Conservation (phyloP, 2,329 filamentous ascomycete species). For the Calonectria montana region DNA sequence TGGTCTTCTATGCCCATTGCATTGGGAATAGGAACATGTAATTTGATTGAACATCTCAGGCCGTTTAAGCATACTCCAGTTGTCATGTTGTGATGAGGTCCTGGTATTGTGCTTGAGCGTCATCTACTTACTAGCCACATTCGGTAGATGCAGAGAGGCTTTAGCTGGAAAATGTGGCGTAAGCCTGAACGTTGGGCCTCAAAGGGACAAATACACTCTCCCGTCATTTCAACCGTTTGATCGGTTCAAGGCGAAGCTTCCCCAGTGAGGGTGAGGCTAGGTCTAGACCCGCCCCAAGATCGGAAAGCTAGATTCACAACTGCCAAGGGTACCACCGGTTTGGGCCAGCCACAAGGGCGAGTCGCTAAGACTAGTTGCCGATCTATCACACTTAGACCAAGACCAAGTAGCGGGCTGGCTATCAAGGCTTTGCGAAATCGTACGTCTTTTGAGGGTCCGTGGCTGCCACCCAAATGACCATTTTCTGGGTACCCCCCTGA, state of each 20-base stretch:
- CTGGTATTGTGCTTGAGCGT: conserved; percentile 1
- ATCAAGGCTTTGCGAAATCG: conserved; percentile 28
- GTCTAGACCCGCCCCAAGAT: conserved; percentile 41
- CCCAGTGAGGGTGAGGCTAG: conserved; percentile 22
- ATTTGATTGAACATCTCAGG: not conserved
- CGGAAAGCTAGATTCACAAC: conserved; percentile 40
- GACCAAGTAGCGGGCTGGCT: conserved; percentile 20
- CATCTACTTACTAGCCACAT: not conserved
- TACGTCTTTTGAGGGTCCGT: conserved; percentile 20
- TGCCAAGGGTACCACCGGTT: conserved; percentile 41
- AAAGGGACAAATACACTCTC: conserved; percentile 19
- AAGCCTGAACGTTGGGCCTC: not conserved
- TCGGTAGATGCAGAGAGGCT: not conserved
- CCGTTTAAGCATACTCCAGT: not conserved
- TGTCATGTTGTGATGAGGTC: not conserved
- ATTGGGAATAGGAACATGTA: not conserved
- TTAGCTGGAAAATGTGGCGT: conserved; percentile 22
- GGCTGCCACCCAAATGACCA: conserved; percentile 16
- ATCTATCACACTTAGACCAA: conserved; percentile 33
- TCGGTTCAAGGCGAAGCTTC: conserved; percentile 8
- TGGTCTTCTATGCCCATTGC: not conserved
- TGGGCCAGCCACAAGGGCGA: conserved; percentile 40
- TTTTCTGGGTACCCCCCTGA: not conserved
- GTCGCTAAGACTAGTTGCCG: conserved; percentile 42
- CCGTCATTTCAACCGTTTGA: conserved; percentile 15